Evolutionary conservation across 2,329 filamentous ascomycete genomes (phyloP).

Genomic region (Microdochium nivale): DNA sequence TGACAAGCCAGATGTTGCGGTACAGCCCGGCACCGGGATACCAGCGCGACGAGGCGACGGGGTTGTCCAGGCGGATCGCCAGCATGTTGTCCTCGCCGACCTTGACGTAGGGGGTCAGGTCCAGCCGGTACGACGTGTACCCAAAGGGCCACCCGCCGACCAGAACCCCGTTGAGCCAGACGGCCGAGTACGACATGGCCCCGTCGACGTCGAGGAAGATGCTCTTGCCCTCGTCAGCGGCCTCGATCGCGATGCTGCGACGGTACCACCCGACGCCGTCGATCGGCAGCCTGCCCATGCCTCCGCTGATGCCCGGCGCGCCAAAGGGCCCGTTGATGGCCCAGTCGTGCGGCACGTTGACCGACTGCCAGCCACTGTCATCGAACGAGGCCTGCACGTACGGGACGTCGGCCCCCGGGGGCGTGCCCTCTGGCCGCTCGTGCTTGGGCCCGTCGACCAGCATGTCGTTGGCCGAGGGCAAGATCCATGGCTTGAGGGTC

Average conservation of each 20-base stretch:
- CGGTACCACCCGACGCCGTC: conserved; percentile 38
- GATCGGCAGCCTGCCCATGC: conserved; percentile 34
- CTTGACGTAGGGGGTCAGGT: conserved; percentile 34
- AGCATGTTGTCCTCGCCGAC: conserved; percentile 28
- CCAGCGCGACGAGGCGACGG: conserved; percentile 38
- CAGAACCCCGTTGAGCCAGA: conserved; percentile 28
- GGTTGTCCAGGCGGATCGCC: conserved; percentile 43
- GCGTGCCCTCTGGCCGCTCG: conserved; percentile 12
- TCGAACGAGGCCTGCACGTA: conserved; percentile 19
- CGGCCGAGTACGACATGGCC: conserved; percentile 22
- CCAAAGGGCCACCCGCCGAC: conserved; percentile 30
- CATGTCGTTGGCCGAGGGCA: conserved; percentile 21
- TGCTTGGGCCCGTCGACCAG: conserved; percentile 15
- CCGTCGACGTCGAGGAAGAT: conserved; percentile 31
- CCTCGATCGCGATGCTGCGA: conserved; percentile 10
- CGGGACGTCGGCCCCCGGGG: conserved; percentile 14
- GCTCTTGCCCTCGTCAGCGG: conserved; percentile 23
- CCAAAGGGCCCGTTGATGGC: conserved; percentile 30
- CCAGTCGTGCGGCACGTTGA: conserved; percentile 35
- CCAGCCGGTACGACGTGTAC: conserved; percentile 27
- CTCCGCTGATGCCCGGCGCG: conserved; percentile 23
- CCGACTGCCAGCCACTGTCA: conserved; percentile 23
- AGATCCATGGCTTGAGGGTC: conserved; percentile 21
- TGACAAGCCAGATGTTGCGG: conserved; percentile 45
- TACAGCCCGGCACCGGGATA: conserved; percentile 47